A percentile compares a stretch with the other conserved stretches of the same genome.
Conservation (phyloP, 441 rosid genomes). For the Populus hybrid region DNA sequence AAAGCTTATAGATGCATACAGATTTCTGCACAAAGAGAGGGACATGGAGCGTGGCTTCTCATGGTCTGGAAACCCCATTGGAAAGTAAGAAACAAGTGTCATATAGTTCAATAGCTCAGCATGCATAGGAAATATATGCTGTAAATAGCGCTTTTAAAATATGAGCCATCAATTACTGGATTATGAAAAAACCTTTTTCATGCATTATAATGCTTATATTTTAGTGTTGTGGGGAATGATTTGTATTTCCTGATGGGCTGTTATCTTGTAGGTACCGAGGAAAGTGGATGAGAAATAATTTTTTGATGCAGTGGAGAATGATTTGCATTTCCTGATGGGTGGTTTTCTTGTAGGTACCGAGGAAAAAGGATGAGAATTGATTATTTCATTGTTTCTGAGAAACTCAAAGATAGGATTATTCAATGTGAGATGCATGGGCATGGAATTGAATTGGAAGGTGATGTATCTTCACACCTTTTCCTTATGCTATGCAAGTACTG, state of each 20-base stretch:
- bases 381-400: conserved; percentile 74
- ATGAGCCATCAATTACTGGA: neutral
- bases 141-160: neutral
- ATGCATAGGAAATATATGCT: neutral
- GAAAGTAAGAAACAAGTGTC: conserved; percentile 56
- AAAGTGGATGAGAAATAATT: conserved; percentile 90
- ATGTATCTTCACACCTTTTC: neutral
- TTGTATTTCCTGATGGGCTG: neutral
- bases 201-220: neutral
- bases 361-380: conserved; percentile 96
- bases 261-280: conserved; percentile 65
- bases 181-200: neutral
- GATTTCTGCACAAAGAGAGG: conserved; percentile 73
- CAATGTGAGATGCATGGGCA: conserved; percentile 76
- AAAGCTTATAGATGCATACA: conserved; percentile 80
- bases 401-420: conserved; percentile 58
- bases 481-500: neutral
- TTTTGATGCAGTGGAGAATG: neutral
- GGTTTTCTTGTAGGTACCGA: conserved; percentile 54
- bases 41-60: conserved; percentile 94
- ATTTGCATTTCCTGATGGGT: neutral
- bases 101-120: neutral
- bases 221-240: neutral
- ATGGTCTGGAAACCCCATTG: conserved; percentile 94
- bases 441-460: conserved; percentile 86